Evolutionary conservation across 441 rosid species (phyloP).

Genomic region (Erysimum pusillum): DNA sequence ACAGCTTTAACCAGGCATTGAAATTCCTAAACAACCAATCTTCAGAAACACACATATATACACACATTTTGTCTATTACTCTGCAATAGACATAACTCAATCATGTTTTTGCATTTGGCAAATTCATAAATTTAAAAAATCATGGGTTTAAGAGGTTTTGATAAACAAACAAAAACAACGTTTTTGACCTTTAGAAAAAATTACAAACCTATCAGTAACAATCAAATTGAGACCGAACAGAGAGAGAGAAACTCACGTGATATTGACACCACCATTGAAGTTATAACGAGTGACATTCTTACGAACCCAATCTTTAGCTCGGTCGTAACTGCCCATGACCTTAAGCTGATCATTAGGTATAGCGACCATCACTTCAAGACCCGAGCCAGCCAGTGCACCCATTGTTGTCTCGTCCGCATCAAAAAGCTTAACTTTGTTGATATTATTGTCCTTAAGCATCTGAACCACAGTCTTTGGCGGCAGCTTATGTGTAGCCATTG

Average conservation of each 20-base stretch:
- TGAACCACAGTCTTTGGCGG: constrained; percentile 73
- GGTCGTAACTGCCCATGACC: constrained; percentile 60
- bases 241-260: constrained; percentile 63
- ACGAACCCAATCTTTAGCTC: constrained; percentile 76
- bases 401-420: constrained; percentile 71
- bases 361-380: constrained; percentile 87
- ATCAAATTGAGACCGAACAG: neutral
- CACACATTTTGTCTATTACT: neutral
- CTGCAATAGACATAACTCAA: neutral
- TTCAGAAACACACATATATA: neutral
- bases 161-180: neutral
- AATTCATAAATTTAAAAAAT: neutral
- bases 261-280: constrained; percentile 77
- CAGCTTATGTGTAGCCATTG: constrained; percentile 71
- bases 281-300: constrained; percentile 71
- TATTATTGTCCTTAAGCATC: constrained; percentile 78
- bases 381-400: constrained; percentile 78
- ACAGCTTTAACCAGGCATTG: neutral
- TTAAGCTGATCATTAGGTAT: constrained; percentile 85
- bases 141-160: neutral
- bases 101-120: neutral
- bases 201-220: neutral
- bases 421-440: constrained; percentile 83
- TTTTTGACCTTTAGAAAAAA: neutral
- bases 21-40: neutral